phyloP scores from a whole-genome alignment of 345 rosid genomes.

The Euclidium syriacum region DNA sequence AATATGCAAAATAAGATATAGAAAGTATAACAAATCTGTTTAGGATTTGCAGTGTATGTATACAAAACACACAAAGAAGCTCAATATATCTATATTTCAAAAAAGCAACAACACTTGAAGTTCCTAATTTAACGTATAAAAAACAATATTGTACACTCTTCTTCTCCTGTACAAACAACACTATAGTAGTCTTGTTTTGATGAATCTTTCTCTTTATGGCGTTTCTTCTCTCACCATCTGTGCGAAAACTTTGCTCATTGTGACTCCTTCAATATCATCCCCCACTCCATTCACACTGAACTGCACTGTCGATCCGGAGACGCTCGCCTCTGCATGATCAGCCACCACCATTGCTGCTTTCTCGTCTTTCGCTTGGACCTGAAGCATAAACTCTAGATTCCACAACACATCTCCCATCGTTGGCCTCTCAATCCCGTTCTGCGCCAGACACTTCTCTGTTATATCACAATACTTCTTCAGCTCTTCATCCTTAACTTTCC shows the following conservation, averaged over 20 bases:
- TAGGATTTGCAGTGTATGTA: conserved; percentile 1
- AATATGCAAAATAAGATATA: neutral
- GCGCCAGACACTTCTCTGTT: conserved; percentile 58
- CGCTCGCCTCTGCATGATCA: conserved; percentile 26
- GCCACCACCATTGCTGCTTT: conserved; percentile 24
- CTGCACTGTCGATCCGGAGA: conserved; percentile 17
- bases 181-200: neutral
- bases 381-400: conserved; percentile 63
- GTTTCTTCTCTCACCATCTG: conserved; percentile 57
- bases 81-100: neutral
- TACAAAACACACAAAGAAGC: conserved; percentile 5
- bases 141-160: neutral
- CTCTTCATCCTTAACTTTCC: conserved; percentile 44
- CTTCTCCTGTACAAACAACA: conserved; percentile 16
- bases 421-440: conserved; percentile 44
- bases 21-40: neutral
- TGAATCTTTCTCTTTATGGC: conserved; percentile 24
- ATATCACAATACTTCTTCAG: conserved; percentile 46
- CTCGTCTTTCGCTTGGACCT: conserved; percentile 39
- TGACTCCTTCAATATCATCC: conserved; percentile 45
- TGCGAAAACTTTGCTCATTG: conserved; percentile 63
- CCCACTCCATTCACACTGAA: conserved; percentile 33
- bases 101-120: neutral
- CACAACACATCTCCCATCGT: conserved; percentile 64
- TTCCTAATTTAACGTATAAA: neutral